Evolutionary conservation across 148 eudicot species (phyloP), one percentile per base, ranked within the genome.

Genomic region (Nyssa sinensis): DNA sequence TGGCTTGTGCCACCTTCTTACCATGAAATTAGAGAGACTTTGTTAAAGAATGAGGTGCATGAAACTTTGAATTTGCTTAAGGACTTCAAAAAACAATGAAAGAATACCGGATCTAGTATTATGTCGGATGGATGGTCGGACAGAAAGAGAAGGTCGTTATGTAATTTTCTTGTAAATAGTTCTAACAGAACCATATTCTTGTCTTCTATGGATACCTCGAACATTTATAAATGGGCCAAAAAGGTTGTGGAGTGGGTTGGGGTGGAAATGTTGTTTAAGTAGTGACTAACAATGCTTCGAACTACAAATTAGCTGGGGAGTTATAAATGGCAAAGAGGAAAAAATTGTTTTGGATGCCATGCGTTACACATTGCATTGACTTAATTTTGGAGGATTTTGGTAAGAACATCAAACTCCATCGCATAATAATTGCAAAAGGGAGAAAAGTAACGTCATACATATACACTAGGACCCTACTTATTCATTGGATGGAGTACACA

Each of bases 131-230:
- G 74, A 30, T 70, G 64, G 64, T 2, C 47, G 0, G 47, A 70
- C 17, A 58, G 27, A 23, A 70, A 70, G 6, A 32, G 62, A 7
- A 32, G 74, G 9, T 71, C 53, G 0, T 33, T 71, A 25, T 72
- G 75, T 62, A 72, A 72, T 70, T 70, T 70, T 27, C 41, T 57
- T 37, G 64, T 70, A 28, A 70, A 66, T 29, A 70, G 74, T 5
- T 58, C 67, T 12, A 25, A 37, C 0, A 58, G 67, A 6, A 61
- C 28, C 1, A 10, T 72, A 14, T 72, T 72, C 39, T 28, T 37
- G 5, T 61, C 37, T 21, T 41, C 75, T 6, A 25, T 61, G 1
- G 75, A 61, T 72, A 72, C 67, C 1, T 72, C 67, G 1, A 25
- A 37, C 17, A 72, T 72, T 34, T 70, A 25, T 61, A 72, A 72